Evolutionary conservation across 75 land plant genomes (phyloP).

Genomic region (Azolla pinnata): DNA sequence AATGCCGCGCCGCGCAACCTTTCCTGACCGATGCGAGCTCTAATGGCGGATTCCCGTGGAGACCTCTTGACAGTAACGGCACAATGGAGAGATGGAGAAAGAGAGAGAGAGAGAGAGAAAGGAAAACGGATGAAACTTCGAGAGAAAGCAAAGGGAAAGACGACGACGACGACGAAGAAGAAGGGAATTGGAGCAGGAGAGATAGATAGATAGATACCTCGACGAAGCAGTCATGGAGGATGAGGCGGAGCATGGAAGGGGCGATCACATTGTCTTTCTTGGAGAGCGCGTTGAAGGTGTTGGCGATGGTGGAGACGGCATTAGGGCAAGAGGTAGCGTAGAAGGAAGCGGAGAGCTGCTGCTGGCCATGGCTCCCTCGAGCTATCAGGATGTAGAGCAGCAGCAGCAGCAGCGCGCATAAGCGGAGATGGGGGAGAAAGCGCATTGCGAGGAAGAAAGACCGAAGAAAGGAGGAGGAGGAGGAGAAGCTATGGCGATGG

Average conservation of each 20-base stretch:
- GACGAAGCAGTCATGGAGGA: conserved; percentile 72
- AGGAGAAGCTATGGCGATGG: too few species aligned
- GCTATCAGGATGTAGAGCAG: conserved; percentile 10
- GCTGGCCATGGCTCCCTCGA: conserved; percentile 16
- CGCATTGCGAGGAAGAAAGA: not conserved
- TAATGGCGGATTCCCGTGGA: too few species aligned
- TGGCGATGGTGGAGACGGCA: conserved; percentile 33
- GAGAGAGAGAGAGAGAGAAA: not conserved
- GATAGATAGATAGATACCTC: conserved; percentile 22
- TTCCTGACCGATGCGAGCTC: not conserved
- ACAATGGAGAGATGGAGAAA: not conserved
- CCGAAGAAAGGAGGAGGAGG: not conserved
- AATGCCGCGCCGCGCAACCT: too few species aligned
- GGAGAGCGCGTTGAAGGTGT: conserved; percentile 11
- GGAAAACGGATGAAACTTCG: not conserved
- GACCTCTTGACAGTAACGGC: too few species aligned
- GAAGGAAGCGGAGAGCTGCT: conserved; percentile 33
- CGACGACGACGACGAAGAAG: too few species aligned
- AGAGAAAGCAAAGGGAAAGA: too few species aligned
- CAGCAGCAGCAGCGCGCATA: not conserved
- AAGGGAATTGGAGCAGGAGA: not conserved
- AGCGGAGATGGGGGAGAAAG: not conserved
- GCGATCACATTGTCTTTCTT: conserved; percentile 23
- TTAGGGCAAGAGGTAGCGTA: conserved; percentile 40
- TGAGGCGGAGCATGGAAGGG: conserved; percentile 53